These are phyloP conservation scores for Backusella mclennaniae DNA, from an alignment of 192 early-diverging fungal genomes.

Conservation along the genomic window DNA sequence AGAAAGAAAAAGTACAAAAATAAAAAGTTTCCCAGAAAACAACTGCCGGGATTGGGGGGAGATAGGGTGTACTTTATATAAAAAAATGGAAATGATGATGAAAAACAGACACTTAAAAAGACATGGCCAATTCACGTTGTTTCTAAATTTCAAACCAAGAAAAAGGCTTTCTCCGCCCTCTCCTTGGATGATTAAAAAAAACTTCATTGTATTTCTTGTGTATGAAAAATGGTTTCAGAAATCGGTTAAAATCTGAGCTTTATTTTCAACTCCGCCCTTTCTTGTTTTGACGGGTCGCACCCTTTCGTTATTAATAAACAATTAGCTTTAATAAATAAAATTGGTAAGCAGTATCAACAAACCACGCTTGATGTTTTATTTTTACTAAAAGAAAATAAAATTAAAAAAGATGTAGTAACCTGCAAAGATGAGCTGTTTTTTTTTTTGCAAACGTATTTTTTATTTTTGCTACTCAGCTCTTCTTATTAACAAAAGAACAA, in stretches of 20 bases:
- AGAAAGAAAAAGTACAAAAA: neutral
- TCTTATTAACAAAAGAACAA: neutral
- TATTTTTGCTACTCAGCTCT: neutral
- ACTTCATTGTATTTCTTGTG: neutral
- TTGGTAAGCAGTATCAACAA: neutral
- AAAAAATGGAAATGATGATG: neutral
- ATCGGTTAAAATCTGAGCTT: conserved; percentile 2
- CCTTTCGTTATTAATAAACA: neutral
- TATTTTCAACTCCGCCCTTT: neutral
- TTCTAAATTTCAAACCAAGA: conserved; percentile 5
- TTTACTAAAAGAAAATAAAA: neutral
- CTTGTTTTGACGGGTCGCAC: neutral
- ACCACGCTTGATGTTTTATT: no score
- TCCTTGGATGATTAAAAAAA: neutral
- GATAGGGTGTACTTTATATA: neutral
- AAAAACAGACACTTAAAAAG: neutral
- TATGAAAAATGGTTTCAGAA: conserved; percentile 1
- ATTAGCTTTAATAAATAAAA: neutral
- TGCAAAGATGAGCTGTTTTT: neutral
- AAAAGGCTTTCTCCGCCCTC: neutral
- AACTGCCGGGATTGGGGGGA: neutral
- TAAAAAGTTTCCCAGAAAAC: neutral
- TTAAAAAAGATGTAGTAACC: neutral
- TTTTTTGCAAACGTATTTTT: neutral
- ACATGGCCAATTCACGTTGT: conserved; percentile 1